These are phyloP conservation scores for Shiraia sp. DNA, from an alignment of 2,329 filamentous ascomycete genomes.

Conservation along the genomic window DNA sequence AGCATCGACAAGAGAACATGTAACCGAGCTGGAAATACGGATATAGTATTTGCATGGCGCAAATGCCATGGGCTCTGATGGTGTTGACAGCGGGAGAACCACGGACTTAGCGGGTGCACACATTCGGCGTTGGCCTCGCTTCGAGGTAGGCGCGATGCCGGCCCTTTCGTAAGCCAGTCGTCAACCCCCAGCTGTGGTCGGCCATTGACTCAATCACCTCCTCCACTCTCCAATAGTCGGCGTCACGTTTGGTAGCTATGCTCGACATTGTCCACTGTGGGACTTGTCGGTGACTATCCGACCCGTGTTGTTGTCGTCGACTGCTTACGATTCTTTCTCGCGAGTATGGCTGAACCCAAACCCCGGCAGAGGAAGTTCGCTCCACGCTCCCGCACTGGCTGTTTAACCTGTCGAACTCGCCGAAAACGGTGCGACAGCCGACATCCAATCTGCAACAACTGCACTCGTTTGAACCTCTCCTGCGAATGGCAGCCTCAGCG, in stretches of 20 bases:
- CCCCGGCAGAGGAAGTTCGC: slow-evolving; percentile 43
- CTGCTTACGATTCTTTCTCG: slow-evolving; percentile 3
- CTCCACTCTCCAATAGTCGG: slow-evolving; percentile 3
- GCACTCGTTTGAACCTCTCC: slow-evolving; percentile 38
- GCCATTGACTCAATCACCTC: neutral
- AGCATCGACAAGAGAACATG: neutral
- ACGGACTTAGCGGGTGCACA: neutral
- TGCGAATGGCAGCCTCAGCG: slow-evolving; percentile 43
- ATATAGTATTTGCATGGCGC: too few species aligned
- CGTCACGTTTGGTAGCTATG: slow-evolving; percentile 6
- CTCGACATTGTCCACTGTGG: slow-evolving; percentile 3
- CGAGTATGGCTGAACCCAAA: slow-evolving; percentile 37
- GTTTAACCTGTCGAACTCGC: slow-evolving; percentile 40
- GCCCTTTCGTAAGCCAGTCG: neutral
- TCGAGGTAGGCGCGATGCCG: slow-evolving; percentile 5
- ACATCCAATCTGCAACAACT: slow-evolving; percentile 40
- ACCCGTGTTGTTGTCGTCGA: slow-evolving; percentile 1
- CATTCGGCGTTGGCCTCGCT: neutral
- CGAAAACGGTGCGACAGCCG: slow-evolving; percentile 41
- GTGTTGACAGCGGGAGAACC: neutral
- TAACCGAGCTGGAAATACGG: neutral
- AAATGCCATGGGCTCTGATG: neutral
- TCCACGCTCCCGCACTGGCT: slow-evolving; percentile 41
- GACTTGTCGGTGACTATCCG: slow-evolving; percentile 15
- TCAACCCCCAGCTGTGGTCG: neutral